Base-by-base conservation (phyloP, 441 rosid species). In the Pelargonium citronellum region DNA sequence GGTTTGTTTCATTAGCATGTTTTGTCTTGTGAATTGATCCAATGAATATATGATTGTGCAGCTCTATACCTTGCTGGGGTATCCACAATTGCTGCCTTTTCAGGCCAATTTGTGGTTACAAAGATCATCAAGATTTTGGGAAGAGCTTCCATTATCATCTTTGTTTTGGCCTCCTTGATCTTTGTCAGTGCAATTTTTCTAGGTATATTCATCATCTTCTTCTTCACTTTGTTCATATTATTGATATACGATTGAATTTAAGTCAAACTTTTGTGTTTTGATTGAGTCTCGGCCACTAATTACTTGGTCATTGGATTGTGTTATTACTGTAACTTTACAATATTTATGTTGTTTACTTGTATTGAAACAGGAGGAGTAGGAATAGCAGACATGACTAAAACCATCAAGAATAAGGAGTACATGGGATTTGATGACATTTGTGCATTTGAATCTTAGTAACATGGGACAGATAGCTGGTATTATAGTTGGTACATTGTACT, bases 391-490 rank as follows among this genome's bases (percentile, higher is more conserved):
- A 89, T 85, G 94, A 67, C 84, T 3, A 70, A 67, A 11, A 82
- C 83, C 78, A 71, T 82, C 11, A 76, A 83, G 49, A 67, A 55
- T 24, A 78, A 83, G 0, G 87, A 85, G 46, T 89, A 87, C 76
- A 89, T 89, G 94, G 91, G 94, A 68, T 89, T 89, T 12, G 91
- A 85, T 49, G 84, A 87, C 79, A 85, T 88, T 44, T 88, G 91
- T 85, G 85, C 76, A 71, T 91, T 87, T 66, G 71, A 73, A 4
- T 67, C 57, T 0, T 87, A 72, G 30, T 57, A 16, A 37, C 7
- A 39, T 7, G 10, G 43, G 43, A 39, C 8, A 39, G 10, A 39
- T 6, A 39, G 10, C 1, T 34, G 39, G 39, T 34, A 34, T 1
- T 39, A 39, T 34, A 34, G 39, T 34, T 5, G 6, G 5, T 3